Conservation (phyloP, 495 filamentous ascomycete genomes). For the Talaromyces thailandensis region DNA sequence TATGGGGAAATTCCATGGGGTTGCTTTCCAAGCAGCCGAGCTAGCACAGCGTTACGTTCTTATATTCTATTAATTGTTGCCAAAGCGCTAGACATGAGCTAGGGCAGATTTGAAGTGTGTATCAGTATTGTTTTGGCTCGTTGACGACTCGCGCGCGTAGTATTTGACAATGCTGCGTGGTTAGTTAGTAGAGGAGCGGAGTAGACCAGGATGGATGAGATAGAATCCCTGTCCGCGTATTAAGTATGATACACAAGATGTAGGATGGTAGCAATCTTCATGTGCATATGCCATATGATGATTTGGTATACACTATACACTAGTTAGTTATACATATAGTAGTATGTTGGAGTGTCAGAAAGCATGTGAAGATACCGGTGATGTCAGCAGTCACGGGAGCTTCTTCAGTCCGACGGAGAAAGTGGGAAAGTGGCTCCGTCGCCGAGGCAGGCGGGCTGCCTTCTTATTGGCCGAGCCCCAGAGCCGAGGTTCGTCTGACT, state of each 20-base stretch:
- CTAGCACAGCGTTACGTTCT: not conserved
- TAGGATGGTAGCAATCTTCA: not conserved
- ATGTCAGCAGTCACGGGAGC: slow-evolving; percentile 1
- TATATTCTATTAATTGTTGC: not conserved
- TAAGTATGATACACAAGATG: not conserved
- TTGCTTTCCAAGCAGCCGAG: not conserved
- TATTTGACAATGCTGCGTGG: not conserved
- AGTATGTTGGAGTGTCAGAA: not conserved
- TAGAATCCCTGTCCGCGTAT: not conserved
- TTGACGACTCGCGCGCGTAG: not conserved
- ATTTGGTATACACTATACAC: no score
- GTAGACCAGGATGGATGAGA: not conserved
- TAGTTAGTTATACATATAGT: no score
- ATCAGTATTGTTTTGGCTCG: not conserved
- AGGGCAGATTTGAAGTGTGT: not conserved
- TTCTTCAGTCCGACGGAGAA: not conserved
- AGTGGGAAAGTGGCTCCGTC: not conserved
- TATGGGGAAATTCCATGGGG: not conserved
- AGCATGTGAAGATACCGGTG: not conserved
- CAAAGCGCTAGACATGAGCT: not conserved
- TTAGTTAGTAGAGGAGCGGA: not conserved
- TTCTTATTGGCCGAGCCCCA: not conserved
- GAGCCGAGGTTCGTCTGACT: slow-evolving; percentile 35
- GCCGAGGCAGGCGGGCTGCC: not conserved
- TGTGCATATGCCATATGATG: not conserved